Percentiles rank a stretch among this genome's conserved stretches.
These are phyloP conservation scores for Sporothrix sp. DNA, from an alignment of 2,329 filamentous ascomycete species.

Conservation along the genomic window DNA sequence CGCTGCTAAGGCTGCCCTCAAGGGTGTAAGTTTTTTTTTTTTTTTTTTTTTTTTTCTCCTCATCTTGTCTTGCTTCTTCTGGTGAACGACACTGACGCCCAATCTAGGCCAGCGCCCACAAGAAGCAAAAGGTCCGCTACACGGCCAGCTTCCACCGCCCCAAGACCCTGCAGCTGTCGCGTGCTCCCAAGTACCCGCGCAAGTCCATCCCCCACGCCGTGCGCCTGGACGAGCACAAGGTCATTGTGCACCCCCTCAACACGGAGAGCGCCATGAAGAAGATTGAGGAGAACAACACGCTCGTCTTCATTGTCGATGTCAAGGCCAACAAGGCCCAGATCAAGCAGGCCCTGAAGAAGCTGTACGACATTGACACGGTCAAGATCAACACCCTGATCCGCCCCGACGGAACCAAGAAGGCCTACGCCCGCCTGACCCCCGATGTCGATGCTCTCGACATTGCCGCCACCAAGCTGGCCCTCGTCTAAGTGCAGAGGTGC, in stretches of 20 bases:
- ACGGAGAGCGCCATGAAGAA: slow-evolving; percentile 99
- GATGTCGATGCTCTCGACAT: slow-evolving; percentile 99
- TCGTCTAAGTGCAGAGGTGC: slow-evolving; percentile 58
- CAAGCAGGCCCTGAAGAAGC: slow-evolving; percentile 95
- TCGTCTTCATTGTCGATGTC: slow-evolving; percentile 93
- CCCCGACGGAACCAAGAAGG: slow-evolving; percentile 98
- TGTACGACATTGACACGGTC: slow-evolving; percentile 95
- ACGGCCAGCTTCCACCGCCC: slow-evolving; percentile 95
- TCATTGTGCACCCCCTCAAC: slow-evolving; percentile 97
- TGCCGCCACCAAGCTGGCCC: slow-evolving; percentile 95
- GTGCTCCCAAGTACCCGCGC: slow-evolving; percentile 90
- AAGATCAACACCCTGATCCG: slow-evolving; percentile 99
- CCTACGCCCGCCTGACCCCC: slow-evolving; percentile 86
- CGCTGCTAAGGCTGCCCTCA: slow-evolving; percentile 92
- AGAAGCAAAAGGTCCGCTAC: slow-evolving; percentile 85
- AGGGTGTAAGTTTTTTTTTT: slow-evolving; percentile 76
- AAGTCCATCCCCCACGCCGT: slow-evolving; percentile 85
- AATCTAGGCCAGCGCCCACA: slow-evolving; percentile 51
- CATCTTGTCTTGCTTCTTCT: slow-evolving; percentile 9
- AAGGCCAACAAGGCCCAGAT: slow-evolving; percentile 99
- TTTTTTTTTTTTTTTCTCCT: too few relatives aligned
- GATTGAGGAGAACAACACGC: slow-evolving; percentile 99
- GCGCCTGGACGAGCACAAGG: slow-evolving; percentile 93
- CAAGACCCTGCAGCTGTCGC: slow-evolving; percentile 89
- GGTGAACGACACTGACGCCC: background rate